Conservation (phyloP, 106 monocot genomes). For the Vanilla planifolia region DNA sequence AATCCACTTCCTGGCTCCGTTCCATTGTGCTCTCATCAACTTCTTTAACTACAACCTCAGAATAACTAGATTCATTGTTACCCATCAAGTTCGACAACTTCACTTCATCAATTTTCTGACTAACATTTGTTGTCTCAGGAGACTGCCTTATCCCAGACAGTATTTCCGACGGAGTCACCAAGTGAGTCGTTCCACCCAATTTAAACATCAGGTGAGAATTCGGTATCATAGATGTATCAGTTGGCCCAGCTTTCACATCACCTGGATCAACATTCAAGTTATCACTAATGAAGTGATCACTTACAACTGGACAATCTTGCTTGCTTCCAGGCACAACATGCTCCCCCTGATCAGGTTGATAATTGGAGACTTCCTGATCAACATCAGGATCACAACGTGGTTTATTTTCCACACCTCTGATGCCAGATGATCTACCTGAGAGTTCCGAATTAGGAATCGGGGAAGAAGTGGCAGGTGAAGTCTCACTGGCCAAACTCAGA, state of each 20-base stretch:
- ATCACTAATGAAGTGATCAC: conserved; percentile 27
- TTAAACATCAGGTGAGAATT: conserved; percentile 33
- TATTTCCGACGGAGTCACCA: conserved; percentile 86
- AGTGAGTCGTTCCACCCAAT: conserved; percentile 37
- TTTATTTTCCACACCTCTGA: conserved; percentile 27
- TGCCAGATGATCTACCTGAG: conserved; percentile 16
- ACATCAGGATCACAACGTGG: conserved; percentile 28
- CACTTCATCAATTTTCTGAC: conserved; percentile 22
- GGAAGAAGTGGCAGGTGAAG: conserved; percentile 11
- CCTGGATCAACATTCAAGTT: conserved; percentile 24
- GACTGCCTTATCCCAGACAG: conserved; percentile 52
- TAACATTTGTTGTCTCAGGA: conserved; percentile 27
- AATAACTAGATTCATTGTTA: conserved; percentile 17
- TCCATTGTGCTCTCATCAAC: conserved; percentile 31
- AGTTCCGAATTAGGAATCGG: conserved; percentile 20
- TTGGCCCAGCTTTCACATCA: conserved; percentile 36
- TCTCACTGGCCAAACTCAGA: conserved; percentile 24
- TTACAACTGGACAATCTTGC: conserved; percentile 15
- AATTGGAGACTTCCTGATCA: conserved; percentile 22
- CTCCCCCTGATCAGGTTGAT: conserved; percentile 24
- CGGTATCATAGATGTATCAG: conserved; percentile 27
- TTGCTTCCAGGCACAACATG: conserved; percentile 18
- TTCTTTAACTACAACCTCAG: conserved; percentile 41
- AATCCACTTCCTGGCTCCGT: conserved; percentile 21
- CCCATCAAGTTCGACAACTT: conserved; percentile 29